These are phyloP conservation scores for Tricholomella constricta DNA, from an alignment of 768 basidiomycete species.

Conservation along the genomic window DNA sequence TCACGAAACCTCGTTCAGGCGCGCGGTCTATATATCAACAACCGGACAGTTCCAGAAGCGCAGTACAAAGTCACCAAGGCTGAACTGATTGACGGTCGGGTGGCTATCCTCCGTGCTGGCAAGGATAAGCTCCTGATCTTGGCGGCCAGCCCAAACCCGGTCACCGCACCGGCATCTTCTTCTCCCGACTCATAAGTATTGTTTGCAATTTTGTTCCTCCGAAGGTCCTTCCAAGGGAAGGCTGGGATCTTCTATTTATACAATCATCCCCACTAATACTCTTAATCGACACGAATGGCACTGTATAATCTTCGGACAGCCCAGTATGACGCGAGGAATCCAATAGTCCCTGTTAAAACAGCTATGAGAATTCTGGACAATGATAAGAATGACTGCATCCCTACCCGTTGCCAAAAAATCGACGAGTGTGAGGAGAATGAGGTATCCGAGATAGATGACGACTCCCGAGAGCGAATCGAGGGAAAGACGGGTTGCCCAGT, in stretches of 20 bases:
- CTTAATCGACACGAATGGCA: slow-evolving; percentile 77
- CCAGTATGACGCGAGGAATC: slow-evolving; percentile 90
- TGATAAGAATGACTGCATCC: slow-evolving; percentile 18
- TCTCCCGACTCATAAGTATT: neutral
- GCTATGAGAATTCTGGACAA: neutral
- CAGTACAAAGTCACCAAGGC: slow-evolving; percentile 39
- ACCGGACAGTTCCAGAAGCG: slow-evolving; percentile 52
- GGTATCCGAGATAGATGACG: slow-evolving; percentile 87
- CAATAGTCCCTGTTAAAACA: slow-evolving; percentile 73
- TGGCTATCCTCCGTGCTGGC: slow-evolving; percentile 73
- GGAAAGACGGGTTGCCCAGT: slow-evolving; percentile 85
- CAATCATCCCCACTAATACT: slow-evolving; percentile 8
- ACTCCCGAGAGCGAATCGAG: slow-evolving; percentile 81
- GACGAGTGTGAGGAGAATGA: slow-evolving; percentile 78
- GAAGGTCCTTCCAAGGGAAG: no score
- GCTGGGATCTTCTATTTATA: neutral
- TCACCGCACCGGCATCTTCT: neutral
- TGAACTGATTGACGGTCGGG: slow-evolving; percentile 59
- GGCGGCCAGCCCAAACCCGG: slow-evolving; percentile 22
- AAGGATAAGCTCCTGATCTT: slow-evolving; percentile 71
- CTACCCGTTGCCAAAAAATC: slow-evolving; percentile 87
- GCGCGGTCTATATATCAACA: slow-evolving; percentile 77
- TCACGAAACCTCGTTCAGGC: slow-evolving; percentile 62
- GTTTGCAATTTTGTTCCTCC: neutral
- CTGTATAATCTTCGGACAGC: slow-evolving; percentile 84